phyloP scores from a whole-genome alignment of 2,329 filamentous ascomycete species.

The Aurifilum marmelostoma region DNA sequence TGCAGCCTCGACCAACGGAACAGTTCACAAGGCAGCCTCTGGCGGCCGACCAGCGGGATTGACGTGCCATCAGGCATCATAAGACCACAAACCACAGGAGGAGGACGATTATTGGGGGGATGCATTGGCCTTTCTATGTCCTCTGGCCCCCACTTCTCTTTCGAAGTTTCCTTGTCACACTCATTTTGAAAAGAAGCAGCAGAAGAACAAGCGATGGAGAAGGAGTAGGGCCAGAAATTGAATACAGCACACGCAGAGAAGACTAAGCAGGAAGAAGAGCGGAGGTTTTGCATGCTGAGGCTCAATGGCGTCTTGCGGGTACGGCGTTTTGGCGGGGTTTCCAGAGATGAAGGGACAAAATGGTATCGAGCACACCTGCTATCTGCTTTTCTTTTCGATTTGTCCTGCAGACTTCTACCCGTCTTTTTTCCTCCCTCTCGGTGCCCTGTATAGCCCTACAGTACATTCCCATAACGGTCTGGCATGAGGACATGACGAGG shows the following conservation, averaged over 20 bases:
- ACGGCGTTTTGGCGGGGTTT: slow-evolving; percentile 21
- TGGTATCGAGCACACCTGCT: slow-evolving; percentile 24
- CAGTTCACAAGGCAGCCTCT: neutral
- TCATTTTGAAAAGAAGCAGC: slow-evolving; percentile 10
- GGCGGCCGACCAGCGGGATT: neutral
- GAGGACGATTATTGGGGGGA: neutral
- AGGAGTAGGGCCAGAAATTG: neutral
- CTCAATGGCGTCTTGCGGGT: slow-evolving; percentile 18
- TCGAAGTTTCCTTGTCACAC: slow-evolving; percentile 17
- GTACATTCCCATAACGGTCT: neutral
- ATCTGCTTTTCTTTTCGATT: slow-evolving; percentile 9
- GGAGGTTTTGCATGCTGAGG: slow-evolving; percentile 17
- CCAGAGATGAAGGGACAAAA: slow-evolving; percentile 25
- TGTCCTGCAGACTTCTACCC: neutral
- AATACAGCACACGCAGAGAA: neutral
- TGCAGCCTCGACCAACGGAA: slow-evolving; percentile 6
- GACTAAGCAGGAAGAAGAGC: neutral
- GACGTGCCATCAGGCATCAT: neutral
- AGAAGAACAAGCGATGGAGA: neutral
- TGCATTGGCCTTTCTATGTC: neutral
- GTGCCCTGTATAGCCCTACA: neutral
- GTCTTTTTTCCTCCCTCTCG: neutral
- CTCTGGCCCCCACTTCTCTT: neutral
- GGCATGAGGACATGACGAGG: neutral
- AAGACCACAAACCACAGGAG: neutral